Percentiles rank a stretch among this genome's conserved stretches.
phyloP scores from a whole-genome alignment of 1,284 basidiomycete genomes.

The Papiliotrema laurentii region DNA sequence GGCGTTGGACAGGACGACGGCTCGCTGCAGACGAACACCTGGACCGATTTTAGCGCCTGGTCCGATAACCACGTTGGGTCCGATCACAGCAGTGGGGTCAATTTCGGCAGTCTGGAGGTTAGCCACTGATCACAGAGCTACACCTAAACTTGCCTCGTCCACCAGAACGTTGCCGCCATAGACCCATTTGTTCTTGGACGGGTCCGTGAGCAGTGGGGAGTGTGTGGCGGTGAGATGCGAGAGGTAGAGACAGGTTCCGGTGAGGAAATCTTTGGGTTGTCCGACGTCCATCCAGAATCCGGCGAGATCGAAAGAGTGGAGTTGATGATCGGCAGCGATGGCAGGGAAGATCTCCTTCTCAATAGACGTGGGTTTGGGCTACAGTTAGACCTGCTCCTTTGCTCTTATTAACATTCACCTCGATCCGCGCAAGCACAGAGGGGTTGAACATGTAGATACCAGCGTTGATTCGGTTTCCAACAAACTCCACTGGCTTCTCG shows the following conservation, averaged over 20 bases:
- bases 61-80: constrained; percentile 55
- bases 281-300: constrained; percentile 58
- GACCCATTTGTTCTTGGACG: constrained; percentile 51
- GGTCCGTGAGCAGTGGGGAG: constrained; percentile 49
- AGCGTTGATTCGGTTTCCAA: constrained; percentile 56
- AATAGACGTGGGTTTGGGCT: constrained; percentile 54
- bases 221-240: constrained; percentile 50
- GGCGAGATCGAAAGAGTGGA: constrained; percentile 53
- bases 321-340: constrained; percentile 51
- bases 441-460: constrained; percentile 58
- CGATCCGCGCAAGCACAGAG: constrained; percentile 52
- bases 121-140: too few species aligned
- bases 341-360: constrained; percentile 55
- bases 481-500: constrained; percentile 55
- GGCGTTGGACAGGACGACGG: constrained; percentile 52
- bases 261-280: constrained; percentile 53
- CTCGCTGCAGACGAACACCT: constrained; percentile 54
- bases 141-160: constrained; percentile 47
- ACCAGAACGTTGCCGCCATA: constrained; percentile 53
- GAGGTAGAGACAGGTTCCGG: constrained; percentile 54
- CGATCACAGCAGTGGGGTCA: constrained; percentile 52
- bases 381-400: not conserved
- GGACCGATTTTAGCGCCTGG: constrained; percentile 52
- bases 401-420: constrained; percentile 36
- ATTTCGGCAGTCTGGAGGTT: constrained; percentile 50